Conservation (phyloP, 1,139 yeast species). For the Suhomyces yuchorum region DNA sequence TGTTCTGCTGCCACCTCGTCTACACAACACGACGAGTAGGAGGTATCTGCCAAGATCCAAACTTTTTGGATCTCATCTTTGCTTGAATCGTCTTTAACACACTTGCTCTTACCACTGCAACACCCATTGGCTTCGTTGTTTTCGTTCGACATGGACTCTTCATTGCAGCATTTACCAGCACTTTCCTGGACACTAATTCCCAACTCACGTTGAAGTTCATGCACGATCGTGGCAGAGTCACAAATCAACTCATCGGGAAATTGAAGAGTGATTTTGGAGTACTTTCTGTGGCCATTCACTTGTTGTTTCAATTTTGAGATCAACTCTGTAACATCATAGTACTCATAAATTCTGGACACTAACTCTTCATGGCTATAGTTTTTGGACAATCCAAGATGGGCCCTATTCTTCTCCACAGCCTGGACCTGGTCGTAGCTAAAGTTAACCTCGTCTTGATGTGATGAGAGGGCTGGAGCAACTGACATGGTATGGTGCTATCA, state of each 20-base stretch:
- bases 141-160: neutral
- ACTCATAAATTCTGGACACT: conserved; percentile 37
- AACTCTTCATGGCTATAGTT: conserved; percentile 29
- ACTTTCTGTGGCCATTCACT: conserved; percentile 27
- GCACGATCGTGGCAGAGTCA: conserved; percentile 75
- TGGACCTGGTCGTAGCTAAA: conserved; percentile 45
- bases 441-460: conserved; percentile 56
- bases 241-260: conserved; percentile 82
- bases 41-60: conserved; percentile 90
- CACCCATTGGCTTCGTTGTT: neutral
- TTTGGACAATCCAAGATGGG: conserved; percentile 34
- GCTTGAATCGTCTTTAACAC: neutral
- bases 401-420: conserved; percentile 19
- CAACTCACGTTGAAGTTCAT: conserved; percentile 42
- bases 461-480: conserved; percentile 61
- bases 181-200: conserved; percentile 6
- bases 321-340: conserved; percentile 56
- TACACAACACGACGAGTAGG: conserved; percentile 93
- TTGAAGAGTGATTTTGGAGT: conserved; percentile 70
- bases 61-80: conserved; percentile 33
- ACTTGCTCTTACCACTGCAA: neutral
- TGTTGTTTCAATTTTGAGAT: conserved; percentile 36
- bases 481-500: conserved; percentile 11
- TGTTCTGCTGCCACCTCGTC: conserved; percentile 98
- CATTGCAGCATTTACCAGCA: neutral